Conservation (phyloP, 305 asterid genomes). For the Plantago coronopus region DNA sequence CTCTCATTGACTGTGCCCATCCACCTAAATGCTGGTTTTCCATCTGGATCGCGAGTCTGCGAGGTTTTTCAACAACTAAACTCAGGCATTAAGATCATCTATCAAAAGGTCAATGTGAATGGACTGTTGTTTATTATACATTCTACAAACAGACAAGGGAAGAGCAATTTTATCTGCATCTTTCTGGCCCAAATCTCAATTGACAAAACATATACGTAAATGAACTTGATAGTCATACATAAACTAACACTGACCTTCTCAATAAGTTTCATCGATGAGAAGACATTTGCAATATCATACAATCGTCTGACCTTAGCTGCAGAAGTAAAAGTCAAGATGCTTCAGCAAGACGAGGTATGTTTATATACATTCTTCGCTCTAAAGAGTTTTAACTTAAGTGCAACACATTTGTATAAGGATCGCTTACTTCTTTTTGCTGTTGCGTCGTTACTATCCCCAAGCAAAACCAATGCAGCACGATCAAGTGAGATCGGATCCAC, state of each 20-base stretch:
- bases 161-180: neutral
- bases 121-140: neutral
- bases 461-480: constrained; percentile 45
- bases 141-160: neutral
- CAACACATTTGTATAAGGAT: constrained; percentile 15
- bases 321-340: constrained; percentile 20
- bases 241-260: constrained; percentile 49
- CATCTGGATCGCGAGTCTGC: constrained; percentile 52
- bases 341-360: constrained; percentile 5
- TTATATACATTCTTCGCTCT: constrained; percentile 10
- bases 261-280: constrained; percentile 55
- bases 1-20: constrained; percentile 34
- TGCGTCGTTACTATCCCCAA: constrained; percentile 32
- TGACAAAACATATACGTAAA: too few species aligned
- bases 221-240: neutral
- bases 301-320: constrained; percentile 69
- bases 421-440: constrained; percentile 38
- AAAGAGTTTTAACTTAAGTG: constrained; percentile 12
- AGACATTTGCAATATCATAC: constrained; percentile 68
- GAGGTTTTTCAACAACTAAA: constrained; percentile 13
- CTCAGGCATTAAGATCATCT: neutral
- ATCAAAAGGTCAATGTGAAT: neutral
- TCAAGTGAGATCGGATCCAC: constrained; percentile 57
- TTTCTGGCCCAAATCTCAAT: neutral
- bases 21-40: constrained; percentile 74